Evolutionary conservation across 2,329 filamentous ascomycete species (phyloP).

Genomic region (Metarhizium brunneum): DNA sequence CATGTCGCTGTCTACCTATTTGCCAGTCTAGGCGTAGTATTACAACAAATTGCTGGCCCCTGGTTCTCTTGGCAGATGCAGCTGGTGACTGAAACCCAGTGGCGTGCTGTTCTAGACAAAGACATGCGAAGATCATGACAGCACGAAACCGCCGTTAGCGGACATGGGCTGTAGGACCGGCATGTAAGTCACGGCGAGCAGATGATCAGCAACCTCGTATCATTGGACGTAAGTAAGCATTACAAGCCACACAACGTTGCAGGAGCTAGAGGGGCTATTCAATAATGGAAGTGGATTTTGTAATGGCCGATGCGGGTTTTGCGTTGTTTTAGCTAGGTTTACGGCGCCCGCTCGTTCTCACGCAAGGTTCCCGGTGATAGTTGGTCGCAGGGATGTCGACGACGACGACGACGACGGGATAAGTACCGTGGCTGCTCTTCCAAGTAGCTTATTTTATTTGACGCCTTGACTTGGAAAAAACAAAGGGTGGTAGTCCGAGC

Average conservation of each 20-base stretch:
- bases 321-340: background rate
- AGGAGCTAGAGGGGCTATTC: background rate
- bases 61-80: background rate
- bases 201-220: background rate
- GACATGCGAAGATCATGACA: background rate
- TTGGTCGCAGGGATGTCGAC: background rate
- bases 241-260: background rate
- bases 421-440: background rate
- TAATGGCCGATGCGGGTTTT: background rate
- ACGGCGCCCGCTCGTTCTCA: background rate
- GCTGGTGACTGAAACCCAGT: background rate
- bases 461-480: background rate
- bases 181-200: background rate
- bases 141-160: background rate
- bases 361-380: background rate
- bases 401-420: background rate
- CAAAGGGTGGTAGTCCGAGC: background rate
- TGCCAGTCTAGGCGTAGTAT: background rate
- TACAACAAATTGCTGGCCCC: background rate
- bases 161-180: background rate
- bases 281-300: background rate
- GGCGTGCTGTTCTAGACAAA: background rate
- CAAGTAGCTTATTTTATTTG: background rate
- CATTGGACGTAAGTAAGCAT: background rate
- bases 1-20: background rate